These are phyloP conservation scores for Macrophomina phaseolina DNA, from an alignment of 2,329 filamentous ascomycete genomes.

Conservation along the genomic window DNA sequence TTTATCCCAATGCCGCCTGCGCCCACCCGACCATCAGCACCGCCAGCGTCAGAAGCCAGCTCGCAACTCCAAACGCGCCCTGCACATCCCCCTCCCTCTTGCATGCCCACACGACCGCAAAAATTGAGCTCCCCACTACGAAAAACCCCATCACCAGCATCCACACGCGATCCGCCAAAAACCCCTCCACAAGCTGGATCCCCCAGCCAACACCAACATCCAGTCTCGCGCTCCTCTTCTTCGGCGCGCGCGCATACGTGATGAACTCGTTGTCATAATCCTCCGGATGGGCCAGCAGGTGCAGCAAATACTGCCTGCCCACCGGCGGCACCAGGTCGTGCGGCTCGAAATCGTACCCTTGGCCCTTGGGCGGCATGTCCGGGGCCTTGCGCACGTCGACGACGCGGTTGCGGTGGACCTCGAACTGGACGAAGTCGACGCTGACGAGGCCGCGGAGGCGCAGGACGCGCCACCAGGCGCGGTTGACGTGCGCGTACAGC, in stretches of 20 bases:
- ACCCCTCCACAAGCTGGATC: constrained; percentile 47
- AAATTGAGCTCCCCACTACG: constrained; percentile 41
- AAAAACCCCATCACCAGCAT: constrained; percentile 37
- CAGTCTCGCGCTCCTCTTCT: constrained; percentile 39
- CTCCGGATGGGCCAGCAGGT: constrained; percentile 47
- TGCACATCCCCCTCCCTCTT: constrained; percentile 42
- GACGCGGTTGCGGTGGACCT: constrained; percentile 48
- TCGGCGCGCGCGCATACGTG: constrained; percentile 43
- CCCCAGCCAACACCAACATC: constrained; percentile 47
- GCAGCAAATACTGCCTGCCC: constrained; percentile 45
- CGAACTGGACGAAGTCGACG: constrained; percentile 47
- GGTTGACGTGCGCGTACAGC: constrained; percentile 43
- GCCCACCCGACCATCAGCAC: constrained; percentile 40
- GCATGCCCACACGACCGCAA: constrained; percentile 42
- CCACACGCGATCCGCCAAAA: constrained; percentile 45
- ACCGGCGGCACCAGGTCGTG: constrained; percentile 47
- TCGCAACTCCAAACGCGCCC: constrained; percentile 48
- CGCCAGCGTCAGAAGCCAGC: constrained; percentile 44
- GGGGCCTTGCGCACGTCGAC: constrained; percentile 46
- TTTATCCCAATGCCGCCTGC: constrained; percentile 40
- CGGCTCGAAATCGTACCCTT: constrained; percentile 45
- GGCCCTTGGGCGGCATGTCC: constrained; percentile 40
- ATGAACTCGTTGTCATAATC: constrained; percentile 48
- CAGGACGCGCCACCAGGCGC: constrained; percentile 40
- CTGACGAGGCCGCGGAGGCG: constrained; percentile 43